A percentile compares a stretch with the other conserved stretches of the same genome.
Evolutionary conservation across 805 yeast genomes (phyloP).

Genomic region (Candida vaughaniae): DNA sequence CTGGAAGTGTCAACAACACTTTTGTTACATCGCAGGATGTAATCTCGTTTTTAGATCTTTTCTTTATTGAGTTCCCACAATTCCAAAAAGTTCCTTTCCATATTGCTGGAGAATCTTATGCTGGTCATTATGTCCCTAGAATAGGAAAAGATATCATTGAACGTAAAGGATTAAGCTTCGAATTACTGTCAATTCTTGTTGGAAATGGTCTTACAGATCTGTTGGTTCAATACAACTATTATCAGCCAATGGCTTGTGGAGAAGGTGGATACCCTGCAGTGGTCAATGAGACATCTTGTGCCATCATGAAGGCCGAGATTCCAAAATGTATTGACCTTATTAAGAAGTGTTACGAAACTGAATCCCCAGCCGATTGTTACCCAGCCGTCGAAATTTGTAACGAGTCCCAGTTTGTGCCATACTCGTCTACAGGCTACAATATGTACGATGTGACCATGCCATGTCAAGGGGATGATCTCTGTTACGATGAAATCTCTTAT

Average conservation of each 20-base stretch:
- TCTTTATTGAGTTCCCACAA: slow-evolving; percentile 26
- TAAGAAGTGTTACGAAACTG: slow-evolving; percentile 67
- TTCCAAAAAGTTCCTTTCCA: slow-evolving; percentile 20
- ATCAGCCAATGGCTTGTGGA: slow-evolving; percentile 87
- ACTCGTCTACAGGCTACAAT: slow-evolving; percentile 45
- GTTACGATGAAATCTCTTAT: slow-evolving; percentile 49
- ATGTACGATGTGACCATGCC: slow-evolving; percentile 54
- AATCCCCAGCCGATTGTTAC: slow-evolving; percentile 74
- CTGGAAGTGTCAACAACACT: slow-evolving; percentile 16
- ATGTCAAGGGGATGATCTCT: slow-evolving; percentile 39
- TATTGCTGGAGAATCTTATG: slow-evolving; percentile 39
- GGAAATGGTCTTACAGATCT: slow-evolving; percentile 92
- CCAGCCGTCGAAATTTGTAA: slow-evolving; percentile 75
- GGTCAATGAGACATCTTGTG: slow-evolving; percentile 22
- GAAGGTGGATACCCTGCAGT: slow-evolving; percentile 33
- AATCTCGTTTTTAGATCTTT: slow-evolving; percentile 24
- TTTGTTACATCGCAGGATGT: slow-evolving; percentile 23
- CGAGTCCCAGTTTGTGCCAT: slow-evolving; percentile 26
- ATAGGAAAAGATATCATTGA: slow-evolving; percentile 36
- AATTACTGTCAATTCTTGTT: slow-evolving; percentile 72
- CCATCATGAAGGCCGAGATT: slow-evolving; percentile 31
- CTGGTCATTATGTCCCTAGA: slow-evolving; percentile 42
- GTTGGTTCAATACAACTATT: slow-evolving; percentile 65
- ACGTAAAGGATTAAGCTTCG: slow-evolving; percentile 32
- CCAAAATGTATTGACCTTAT: slow-evolving; percentile 73